These are phyloP conservation scores for Lyophyllum atratum DNA, from an alignment of 768 basidiomycete species.

Conservation along the genomic window DNA sequence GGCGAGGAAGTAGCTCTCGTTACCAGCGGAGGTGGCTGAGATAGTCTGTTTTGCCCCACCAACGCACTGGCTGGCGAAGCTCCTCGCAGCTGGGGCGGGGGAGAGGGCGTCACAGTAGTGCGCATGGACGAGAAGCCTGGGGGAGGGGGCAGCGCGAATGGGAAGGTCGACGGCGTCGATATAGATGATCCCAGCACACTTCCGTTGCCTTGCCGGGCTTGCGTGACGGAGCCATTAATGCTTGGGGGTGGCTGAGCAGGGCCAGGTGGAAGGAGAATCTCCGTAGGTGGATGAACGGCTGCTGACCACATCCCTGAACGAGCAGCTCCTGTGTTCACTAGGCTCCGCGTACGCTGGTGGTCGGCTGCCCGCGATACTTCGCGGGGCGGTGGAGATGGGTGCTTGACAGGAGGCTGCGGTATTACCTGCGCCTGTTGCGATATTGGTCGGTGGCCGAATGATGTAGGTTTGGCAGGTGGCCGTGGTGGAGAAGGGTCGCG, in stretches of 20 bases:
- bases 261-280: slow-evolving; percentile 22
- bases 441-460: slow-evolving; percentile 9
- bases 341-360: slow-evolving; percentile 57
- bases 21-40: slow-evolving; percentile 2
- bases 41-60: neutral
- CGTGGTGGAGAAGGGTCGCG: slow-evolving; percentile 50
- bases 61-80: slow-evolving; percentile 9
- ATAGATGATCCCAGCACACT: slow-evolving; percentile 21
- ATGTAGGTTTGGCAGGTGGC: slow-evolving; percentile 34
- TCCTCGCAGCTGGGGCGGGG: neutral
- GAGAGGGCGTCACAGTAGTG: slow-evolving; percentile 3
- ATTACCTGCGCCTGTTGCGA: neutral
- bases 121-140: slow-evolving; percentile 13
- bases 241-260: slow-evolving; percentile 14
- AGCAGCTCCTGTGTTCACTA: slow-evolving; percentile 59
- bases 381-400: slow-evolving; percentile 20
- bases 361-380: slow-evolving; percentile 41
- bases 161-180: slow-evolving; percentile 13
- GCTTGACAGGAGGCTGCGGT: slow-evolving; percentile 10
- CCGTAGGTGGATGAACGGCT: slow-evolving; percentile 27
- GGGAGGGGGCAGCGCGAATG: slow-evolving; percentile 13
- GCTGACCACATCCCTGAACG: slow-evolving; percentile 48
- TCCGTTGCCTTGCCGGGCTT: slow-evolving; percentile 29
- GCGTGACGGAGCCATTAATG: slow-evolving; percentile 27
- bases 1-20: slow-evolving; percentile 20